Evolutionary conservation across 1,139 yeast species (phyloP).

Genomic region (Debaryomyces nepalensis): DNA sequence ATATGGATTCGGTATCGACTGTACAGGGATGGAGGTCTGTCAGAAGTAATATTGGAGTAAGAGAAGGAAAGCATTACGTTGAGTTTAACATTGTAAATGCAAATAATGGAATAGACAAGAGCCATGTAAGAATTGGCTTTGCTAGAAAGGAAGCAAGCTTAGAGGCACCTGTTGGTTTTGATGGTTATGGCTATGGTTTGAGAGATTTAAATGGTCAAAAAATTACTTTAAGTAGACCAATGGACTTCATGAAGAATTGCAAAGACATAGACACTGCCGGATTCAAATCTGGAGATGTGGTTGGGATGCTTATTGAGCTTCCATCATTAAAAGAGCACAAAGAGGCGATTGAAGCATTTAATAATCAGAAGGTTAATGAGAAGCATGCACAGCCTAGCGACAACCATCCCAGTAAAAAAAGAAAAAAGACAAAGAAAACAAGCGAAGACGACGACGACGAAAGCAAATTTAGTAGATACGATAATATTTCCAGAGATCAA

Average conservation of each 20-base stretch:
- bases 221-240: constrained; percentile 75
- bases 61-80: constrained; percentile 82
- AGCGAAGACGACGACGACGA: constrained; percentile 22
- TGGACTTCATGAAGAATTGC: constrained; percentile 46
- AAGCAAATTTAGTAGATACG: constrained; percentile 26
- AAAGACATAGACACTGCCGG: constrained; percentile 32
- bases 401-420: constrained; percentile 23
- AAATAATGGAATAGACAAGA: constrained; percentile 35
- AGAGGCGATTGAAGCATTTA: constrained; percentile 29
- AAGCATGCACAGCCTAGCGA: constrained; percentile 16
- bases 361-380: constrained; percentile 18
- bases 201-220: constrained; percentile 82
- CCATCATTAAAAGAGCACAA: constrained; percentile 58
- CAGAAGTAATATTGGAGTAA: constrained; percentile 72
- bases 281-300: constrained; percentile 74
- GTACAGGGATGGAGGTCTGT: constrained; percentile 81
- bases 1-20: constrained; percentile 53
- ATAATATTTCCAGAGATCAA: constrained; percentile 71
- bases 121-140: constrained; percentile 82
- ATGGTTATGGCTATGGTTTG: constrained; percentile 90
- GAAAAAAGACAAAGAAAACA: constrained; percentile 18
- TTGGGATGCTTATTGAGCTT: constrained; percentile 77
- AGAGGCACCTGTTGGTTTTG: constrained; percentile 96
- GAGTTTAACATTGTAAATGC: constrained; percentile 65
- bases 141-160: constrained; percentile 84